Base-by-base conservation (phyloP, 2,329 filamentous ascomycete species). In the Diaporthe citri region DNA sequence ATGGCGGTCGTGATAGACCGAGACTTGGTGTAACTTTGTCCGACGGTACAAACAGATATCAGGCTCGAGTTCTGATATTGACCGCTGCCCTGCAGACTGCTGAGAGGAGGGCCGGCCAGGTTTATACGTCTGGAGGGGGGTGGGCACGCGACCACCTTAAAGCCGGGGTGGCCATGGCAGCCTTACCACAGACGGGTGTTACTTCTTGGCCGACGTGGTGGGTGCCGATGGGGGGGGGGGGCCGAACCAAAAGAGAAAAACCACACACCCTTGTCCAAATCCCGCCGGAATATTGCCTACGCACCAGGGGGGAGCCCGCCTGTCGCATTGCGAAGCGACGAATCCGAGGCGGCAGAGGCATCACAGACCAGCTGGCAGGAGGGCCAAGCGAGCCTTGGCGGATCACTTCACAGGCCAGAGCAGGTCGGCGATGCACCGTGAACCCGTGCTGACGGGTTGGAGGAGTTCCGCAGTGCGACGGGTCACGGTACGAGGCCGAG, bases 361-460 rank as follows among this genome's bases (percentile, higher is more conserved):
- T 67, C 62, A 67, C 62, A 67, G 43, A 52, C 43, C 43, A 31
- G 62, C 10, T 67, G 64, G 46, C n/a, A 41, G 46, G 31, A 52
- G 64, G 48, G 64, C 46, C 64, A 67, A 67, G 64, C 46, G 64
- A 67, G 64, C 1, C 64, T 67, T 67, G 64, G 64, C 64, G 48
- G 46, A 36, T 52, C 25, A 28, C 8, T 41, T 52, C 59, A 67
- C 46, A 52, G 46, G 64, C 39, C 64, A 34, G 48, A 34, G 31
- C 46, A 52, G 46, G 64, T 52, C 64, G 46, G 48, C 48, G 43
- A 51, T 28, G 46, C 62, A 39, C 62, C 46, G 62, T 36, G 12
- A 52, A 52, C 48, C 64, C 64, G 55, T 67, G 64, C 64, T 67
- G 64, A 39, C 64, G 64, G 64, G 36, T 52, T 46, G 41, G 36